Conservation (phyloP, 2,329 filamentous ascomycete species). For the Cercospora citrullina region DNA sequence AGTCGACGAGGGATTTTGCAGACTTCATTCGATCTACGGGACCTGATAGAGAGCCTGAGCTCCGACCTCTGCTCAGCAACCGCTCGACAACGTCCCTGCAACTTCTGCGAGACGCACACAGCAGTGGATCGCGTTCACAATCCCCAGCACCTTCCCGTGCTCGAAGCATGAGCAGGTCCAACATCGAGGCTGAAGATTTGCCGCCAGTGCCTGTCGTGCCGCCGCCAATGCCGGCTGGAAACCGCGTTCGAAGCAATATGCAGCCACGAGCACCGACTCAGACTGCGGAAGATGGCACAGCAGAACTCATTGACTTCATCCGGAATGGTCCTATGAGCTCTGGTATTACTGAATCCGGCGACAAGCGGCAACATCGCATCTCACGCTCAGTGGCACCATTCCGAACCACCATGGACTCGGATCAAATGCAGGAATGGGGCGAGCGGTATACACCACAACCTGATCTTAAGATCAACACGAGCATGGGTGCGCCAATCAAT, state of each 20-base stretch:
- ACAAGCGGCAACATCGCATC: constrained; percentile 62
- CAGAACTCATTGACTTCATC: constrained; percentile 94
- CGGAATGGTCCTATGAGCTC: constrained; percentile 69
- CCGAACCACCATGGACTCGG: constrained; percentile 80
- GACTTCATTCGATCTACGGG: constrained; percentile 88
- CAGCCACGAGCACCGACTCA: constrained; percentile 58
- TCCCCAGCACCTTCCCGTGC: constrained; percentile 27
- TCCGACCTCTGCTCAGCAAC: constrained; percentile 25
- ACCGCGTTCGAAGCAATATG: constrained; percentile 27
- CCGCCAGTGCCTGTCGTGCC: constrained; percentile 35
- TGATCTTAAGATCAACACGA: constrained; percentile 27
- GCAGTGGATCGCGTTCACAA: constrained; percentile 26
- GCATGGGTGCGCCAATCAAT: constrained; percentile 6
- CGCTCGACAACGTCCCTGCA: constrained; percentile 33
- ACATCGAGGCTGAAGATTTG: constrained; percentile 17
- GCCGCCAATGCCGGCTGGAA: constrained; percentile 24
- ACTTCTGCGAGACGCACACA: constrained; percentile 18
- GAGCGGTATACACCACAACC: constrained; percentile 35
- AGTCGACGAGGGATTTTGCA: constrained; percentile 79
- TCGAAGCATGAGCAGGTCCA: constrained; percentile 24
- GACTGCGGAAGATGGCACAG: constrained; percentile 64
- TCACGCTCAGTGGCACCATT: constrained; percentile 83
- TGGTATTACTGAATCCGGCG: background rate
- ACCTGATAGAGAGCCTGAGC: constrained; percentile 48
- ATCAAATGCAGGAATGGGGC: constrained; percentile 59